Percentiles rank a stretch among this genome's conserved stretches.
Evolutionary conservation across 129 eudicot species (phyloP).

Genomic region (Saussurea involucrata): DNA sequence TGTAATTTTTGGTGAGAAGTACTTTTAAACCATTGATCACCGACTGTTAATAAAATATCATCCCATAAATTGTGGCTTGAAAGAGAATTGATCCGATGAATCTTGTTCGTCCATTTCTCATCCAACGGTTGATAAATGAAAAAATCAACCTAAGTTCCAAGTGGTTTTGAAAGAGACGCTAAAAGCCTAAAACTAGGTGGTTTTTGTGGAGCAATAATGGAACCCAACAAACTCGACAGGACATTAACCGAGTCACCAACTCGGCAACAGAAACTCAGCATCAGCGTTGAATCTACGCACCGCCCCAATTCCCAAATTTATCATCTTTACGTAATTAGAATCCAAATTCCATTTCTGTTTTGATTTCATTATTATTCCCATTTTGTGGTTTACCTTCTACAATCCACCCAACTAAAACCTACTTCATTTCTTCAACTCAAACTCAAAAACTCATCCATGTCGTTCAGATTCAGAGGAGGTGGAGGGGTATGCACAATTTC

Average conservation of each 20-base stretch:
- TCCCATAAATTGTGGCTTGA: too few species aligned
- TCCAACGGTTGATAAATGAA: too few species aligned
- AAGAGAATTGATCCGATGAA: too few species aligned
- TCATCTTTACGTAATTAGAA: conserved; percentile 19
- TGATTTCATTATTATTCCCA: conserved; percentile 11
- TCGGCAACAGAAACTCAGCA: background rate
- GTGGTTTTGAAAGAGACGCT: background rate
- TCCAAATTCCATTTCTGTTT: background rate
- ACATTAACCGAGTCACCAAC: background rate
- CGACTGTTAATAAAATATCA: too few species aligned
- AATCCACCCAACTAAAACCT: conserved; percentile 4
- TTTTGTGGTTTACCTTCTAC: conserved; percentile 12
- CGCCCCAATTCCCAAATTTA: conserved; percentile 21
- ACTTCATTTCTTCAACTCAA: background rate
- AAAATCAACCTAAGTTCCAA: background rate
- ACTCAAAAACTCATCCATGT: conserved; percentile 17
- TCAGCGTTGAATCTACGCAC: conserved; percentile 36
- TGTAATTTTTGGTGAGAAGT: too few species aligned
- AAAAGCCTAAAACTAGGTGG: background rate
- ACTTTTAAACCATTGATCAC: too few species aligned
- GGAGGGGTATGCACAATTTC: conserved; percentile 28
- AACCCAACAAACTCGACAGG: background rate
- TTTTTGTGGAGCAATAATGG: background rate
- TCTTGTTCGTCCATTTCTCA: too few species aligned
- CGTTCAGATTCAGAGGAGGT: conserved; percentile 38